Evolutionary conservation across 2,329 filamentous ascomycete genomes (phyloP).

Genomic region (Furcasterigmium furcatum): DNA sequence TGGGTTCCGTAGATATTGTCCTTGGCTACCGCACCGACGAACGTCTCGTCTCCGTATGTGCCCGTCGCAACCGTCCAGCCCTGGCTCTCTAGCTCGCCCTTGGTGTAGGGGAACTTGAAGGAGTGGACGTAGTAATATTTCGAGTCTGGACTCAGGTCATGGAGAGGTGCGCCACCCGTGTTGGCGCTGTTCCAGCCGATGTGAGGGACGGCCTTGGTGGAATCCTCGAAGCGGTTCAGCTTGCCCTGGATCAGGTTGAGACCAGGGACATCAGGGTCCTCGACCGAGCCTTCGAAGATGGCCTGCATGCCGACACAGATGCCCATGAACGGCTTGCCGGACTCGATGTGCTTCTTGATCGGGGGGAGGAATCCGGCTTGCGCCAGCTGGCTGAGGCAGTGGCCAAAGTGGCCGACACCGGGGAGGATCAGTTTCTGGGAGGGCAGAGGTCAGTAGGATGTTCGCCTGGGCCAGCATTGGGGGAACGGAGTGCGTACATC

Average conservation of each 20-base stretch:
- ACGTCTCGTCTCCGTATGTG: slow-evolving; percentile 82
- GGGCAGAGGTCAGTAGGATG: slow-evolving; percentile 2
- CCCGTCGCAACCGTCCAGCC: slow-evolving; percentile 94
- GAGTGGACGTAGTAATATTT: slow-evolving; percentile 99
- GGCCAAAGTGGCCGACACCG: slow-evolving; percentile 95
- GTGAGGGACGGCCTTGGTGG: slow-evolving; percentile 88
- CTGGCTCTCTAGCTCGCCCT: slow-evolving; percentile 70
- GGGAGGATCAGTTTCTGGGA: slow-evolving; percentile 86
- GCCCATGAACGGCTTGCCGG: slow-evolving; percentile 96
- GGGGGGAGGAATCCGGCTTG: slow-evolving; percentile 81
- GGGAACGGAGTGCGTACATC: slow-evolving; percentile 55
- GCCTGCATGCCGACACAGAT: slow-evolving; percentile 95
- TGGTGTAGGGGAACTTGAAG: slow-evolving; percentile 76
- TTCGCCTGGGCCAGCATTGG: slow-evolving; percentile 16
- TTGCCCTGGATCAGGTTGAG: slow-evolving; percentile 70
- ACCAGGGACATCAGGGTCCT: slow-evolving; percentile 69
- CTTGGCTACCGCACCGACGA: slow-evolving; percentile 84
- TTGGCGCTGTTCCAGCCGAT: slow-evolving; percentile 97
- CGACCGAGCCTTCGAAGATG: slow-evolving; percentile 80
- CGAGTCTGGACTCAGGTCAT: slow-evolving; percentile 73
- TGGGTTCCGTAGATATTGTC: slow-evolving; percentile 88
- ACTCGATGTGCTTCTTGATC: slow-evolving; percentile 75
- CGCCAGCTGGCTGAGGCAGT: slow-evolving; percentile 84
- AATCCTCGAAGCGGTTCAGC: slow-evolving; percentile 74
- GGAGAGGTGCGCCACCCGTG: slow-evolving; percentile 57